Evolutionary conservation across 768 basidiomycete species (phyloP).

Genomic region (Clathrus columnatus): DNA sequence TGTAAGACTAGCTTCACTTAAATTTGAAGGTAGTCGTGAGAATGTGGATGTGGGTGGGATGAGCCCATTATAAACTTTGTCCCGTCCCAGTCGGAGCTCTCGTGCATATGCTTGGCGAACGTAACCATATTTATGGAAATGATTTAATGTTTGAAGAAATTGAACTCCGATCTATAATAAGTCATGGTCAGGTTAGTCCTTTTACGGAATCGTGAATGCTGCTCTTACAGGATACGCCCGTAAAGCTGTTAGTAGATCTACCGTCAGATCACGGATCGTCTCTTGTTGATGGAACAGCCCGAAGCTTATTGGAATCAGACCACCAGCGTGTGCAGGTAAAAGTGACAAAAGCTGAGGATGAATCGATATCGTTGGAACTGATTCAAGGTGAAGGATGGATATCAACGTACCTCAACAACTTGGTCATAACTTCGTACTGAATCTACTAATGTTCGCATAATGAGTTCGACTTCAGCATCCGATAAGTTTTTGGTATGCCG

Average conservation of each 20-base stretch:
- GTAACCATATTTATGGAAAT: conserved; percentile 85
- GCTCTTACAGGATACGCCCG: conserved; percentile 61
- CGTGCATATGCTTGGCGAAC: conserved; percentile 70
- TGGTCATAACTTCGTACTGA: conserved; percentile 77
- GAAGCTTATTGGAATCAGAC: conserved; percentile 78
- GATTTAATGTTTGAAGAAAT: conserved; percentile 71
- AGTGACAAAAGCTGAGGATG: conserved; percentile 66
- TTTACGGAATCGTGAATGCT: background rate
- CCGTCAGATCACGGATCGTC: conserved; percentile 63
- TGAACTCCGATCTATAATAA: conserved; percentile 60
- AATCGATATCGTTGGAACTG: background rate
- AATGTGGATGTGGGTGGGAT: conserved; percentile 23
- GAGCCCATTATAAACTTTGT: conserved; percentile 17
- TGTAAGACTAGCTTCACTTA: conserved; percentile 36
- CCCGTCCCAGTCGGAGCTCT: conserved; percentile 26
- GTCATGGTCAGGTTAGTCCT: background rate
- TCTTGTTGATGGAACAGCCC: conserved; percentile 86
- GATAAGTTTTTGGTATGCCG: conserved; percentile 62
- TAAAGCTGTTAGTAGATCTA: conserved; percentile 78
- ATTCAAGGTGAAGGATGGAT: conserved; percentile 8
- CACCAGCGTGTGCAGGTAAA: conserved; percentile 67
- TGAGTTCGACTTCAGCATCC: conserved; percentile 64
- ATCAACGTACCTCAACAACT: conserved; percentile 75
- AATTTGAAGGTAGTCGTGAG: conserved; percentile 36
- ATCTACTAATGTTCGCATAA: conserved; percentile 66